These are phyloP conservation scores for Phytopythium chamaehyphon DNA, from an alignment of 352 stramenopile species.

Conservation along the genomic window DNA sequence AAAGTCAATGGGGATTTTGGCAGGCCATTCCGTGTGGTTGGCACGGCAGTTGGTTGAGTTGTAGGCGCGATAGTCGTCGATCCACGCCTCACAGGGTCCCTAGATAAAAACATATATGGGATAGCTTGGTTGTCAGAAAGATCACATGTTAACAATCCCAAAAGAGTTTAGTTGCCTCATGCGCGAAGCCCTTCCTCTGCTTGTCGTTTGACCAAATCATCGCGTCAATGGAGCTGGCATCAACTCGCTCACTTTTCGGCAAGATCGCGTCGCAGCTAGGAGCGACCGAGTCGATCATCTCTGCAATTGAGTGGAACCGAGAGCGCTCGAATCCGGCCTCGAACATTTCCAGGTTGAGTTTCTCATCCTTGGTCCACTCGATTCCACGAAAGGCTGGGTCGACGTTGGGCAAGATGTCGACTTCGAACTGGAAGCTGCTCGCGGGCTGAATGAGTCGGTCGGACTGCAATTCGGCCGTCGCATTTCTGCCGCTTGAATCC, in stretches of 20 bases:
- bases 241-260: conserved; percentile 1
- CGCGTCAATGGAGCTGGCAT: conserved; percentile 12
- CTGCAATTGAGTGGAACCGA: conserved; percentile 8
- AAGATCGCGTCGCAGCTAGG: conserved; percentile 10
- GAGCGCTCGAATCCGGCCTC: background rate
- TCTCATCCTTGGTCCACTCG: background rate
- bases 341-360: background rate
- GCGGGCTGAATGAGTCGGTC: conserved; percentile 12
- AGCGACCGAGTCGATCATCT: conserved; percentile 15
- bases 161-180: conserved; percentile 5
- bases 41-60: conserved; percentile 19
- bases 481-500: too few species aligned
- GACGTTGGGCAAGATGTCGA: background rate
- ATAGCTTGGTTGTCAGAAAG: too few species aligned
- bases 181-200: conserved; percentile 16
- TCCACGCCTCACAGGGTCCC: conserved; percentile 27
- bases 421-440: conserved; percentile 4
- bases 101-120: background rate
- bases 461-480: background rate
- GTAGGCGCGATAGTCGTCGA: conserved; percentile 19
- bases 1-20: conserved; percentile 28
- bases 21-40: conserved; percentile 20
- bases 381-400: background rate
- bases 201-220: conserved; percentile 24
- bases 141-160: too few species aligned